Evolutionary conservation across 352 stramenopile species (phyloP).

Genomic region (Pythium insidiosum): DNA sequence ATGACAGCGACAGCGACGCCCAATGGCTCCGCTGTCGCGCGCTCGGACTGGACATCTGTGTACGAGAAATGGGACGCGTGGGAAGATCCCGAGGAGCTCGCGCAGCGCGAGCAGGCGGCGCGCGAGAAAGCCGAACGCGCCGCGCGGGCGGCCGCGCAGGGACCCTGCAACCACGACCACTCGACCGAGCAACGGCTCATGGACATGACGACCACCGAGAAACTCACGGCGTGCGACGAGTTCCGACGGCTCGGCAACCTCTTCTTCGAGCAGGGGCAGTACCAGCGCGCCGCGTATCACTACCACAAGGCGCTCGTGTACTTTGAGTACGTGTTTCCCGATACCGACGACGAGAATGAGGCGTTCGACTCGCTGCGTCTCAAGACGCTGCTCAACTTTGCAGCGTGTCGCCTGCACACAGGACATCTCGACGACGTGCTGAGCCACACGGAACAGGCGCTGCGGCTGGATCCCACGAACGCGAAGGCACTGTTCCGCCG

Average conservation of each 20-base stretch:
- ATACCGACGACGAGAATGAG: slow-evolving; percentile 43
- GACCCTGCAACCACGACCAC: slow-evolving; percentile 80
- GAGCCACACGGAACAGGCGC: slow-evolving; percentile 45
- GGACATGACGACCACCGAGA: slow-evolving; percentile 69
- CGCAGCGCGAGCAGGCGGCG: slow-evolving; percentile 46
- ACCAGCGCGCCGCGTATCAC: slow-evolving; percentile 68
- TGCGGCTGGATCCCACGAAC: slow-evolving; percentile 40
- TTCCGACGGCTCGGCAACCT: slow-evolving; percentile 60
- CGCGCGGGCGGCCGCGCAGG: slow-evolving; percentile 11
- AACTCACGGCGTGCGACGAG: slow-evolving; percentile 54
- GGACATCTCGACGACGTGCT: slow-evolving; percentile 65
- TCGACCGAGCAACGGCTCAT: slow-evolving; percentile 84
- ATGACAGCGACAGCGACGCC: slow-evolving; percentile 16
- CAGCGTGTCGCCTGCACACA: slow-evolving; percentile 64
- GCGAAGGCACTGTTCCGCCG: slow-evolving; percentile 67
- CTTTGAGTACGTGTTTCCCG: slow-evolving; percentile 83
- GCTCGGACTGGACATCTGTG: slow-evolving; percentile 54
- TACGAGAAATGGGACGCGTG: slow-evolving; percentile 79
- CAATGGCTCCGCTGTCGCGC: background rate
- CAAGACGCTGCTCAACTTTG: slow-evolving; percentile 67
- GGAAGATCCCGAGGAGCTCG: slow-evolving; percentile 76
- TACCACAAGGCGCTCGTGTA: slow-evolving; percentile 81
- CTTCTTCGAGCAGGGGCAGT: slow-evolving; percentile 78
- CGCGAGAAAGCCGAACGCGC: slow-evolving; percentile 54
- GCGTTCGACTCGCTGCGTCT: slow-evolving; percentile 43